Conservation (phyloP, 2,329 filamentous ascomycete genomes). For the Aspergillus ochraceoroseus region DNA sequence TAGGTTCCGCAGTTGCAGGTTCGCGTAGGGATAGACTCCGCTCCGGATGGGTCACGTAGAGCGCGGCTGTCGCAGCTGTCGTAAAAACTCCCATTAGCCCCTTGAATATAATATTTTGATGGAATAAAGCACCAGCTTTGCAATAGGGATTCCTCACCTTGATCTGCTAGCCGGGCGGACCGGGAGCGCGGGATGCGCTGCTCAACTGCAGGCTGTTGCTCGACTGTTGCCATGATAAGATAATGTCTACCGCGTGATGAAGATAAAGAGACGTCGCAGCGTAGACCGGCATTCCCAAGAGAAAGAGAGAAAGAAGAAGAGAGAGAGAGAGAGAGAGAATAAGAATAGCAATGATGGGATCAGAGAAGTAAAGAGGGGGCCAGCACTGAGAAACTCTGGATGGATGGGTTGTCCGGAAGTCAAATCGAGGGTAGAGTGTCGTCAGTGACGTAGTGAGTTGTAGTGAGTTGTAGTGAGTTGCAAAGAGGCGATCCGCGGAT, state of each 20-base stretch:
- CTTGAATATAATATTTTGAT: too few species aligned
- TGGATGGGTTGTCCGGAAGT: constrained; percentile 23
- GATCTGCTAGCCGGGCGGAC: constrained; percentile 32
- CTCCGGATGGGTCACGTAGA: constrained; percentile 50
- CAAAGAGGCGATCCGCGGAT: constrained; percentile 23
- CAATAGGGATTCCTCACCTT: constrained; percentile 26
- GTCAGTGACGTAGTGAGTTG: constrained; percentile 33
- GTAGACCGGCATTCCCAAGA: constrained; percentile 21
- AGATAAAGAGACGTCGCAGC: constrained; percentile 8
- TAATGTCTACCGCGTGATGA: constrained; percentile 11
- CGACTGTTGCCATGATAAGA: constrained; percentile 31
- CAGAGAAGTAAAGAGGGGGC: too few species aligned
- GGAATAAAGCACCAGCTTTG: background rate
- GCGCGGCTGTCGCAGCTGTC: constrained; percentile 56
- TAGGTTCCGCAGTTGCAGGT: constrained; percentile 18
- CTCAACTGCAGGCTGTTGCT: constrained; percentile 24
- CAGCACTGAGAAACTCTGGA: constrained; percentile 13
- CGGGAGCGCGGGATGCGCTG: constrained; percentile 19
- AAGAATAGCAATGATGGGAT: constrained; percentile 12
- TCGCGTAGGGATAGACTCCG: constrained; percentile 30
- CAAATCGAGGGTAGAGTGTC: constrained; percentile 17
- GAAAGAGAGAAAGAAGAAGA: constrained; percentile 3
- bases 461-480: constrained; percentile 30
- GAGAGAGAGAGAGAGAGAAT: constrained; percentile 6
- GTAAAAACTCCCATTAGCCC: constrained; percentile 8